A percentile compares a stretch with the other conserved stretches of the same genome.
These are phyloP conservation scores for Exophiala sp. DNA, from an alignment of 2,329 filamentous ascomycete species.

Conservation along the genomic window DNA sequence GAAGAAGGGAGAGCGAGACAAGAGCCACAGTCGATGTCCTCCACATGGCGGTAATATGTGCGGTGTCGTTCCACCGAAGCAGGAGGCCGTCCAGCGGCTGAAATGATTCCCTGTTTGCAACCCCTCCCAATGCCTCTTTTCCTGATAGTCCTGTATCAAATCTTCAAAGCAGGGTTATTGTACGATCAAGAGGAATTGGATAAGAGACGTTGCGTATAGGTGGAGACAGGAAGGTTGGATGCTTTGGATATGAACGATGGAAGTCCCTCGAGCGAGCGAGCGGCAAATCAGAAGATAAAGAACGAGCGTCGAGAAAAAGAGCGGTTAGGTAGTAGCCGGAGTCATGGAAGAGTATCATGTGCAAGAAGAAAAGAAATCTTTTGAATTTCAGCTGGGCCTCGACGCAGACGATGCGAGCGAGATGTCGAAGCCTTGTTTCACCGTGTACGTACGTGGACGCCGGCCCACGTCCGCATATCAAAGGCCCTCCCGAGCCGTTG, in stretches of 20 bases:
- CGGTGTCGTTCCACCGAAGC: neutral
- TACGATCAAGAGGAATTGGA: neutral
- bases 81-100: constrained; percentile 3
- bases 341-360: constrained; percentile 10
- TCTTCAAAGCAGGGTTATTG: neutral
- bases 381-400: constrained; percentile 20
- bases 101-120: neutral
- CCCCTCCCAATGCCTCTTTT: neutral
- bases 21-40: constrained; percentile 14
- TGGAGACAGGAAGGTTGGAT: neutral
- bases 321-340: constrained; percentile 5
- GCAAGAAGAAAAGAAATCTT: constrained; percentile 11
- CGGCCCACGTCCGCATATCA: constrained; percentile 4
- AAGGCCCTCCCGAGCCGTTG: constrained; percentile 6
- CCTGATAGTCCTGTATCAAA: neutral
- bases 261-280: constrained; percentile 12
- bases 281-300: constrained; percentile 3
- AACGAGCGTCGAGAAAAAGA: constrained; percentile 15
- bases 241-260: neutral
- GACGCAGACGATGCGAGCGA: constrained; percentile 8
- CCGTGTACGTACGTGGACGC: constrained; percentile 1
- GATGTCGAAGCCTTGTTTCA: constrained; percentile 20
- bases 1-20: constrained; percentile 21
- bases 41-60: constrained; percentile 15
- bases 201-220: neutral